Evolutionary conservation across 805 yeast genomes (phyloP), one percentile per base, ranked within the genome.

Genomic region (Yarrowia sp.): DNA sequence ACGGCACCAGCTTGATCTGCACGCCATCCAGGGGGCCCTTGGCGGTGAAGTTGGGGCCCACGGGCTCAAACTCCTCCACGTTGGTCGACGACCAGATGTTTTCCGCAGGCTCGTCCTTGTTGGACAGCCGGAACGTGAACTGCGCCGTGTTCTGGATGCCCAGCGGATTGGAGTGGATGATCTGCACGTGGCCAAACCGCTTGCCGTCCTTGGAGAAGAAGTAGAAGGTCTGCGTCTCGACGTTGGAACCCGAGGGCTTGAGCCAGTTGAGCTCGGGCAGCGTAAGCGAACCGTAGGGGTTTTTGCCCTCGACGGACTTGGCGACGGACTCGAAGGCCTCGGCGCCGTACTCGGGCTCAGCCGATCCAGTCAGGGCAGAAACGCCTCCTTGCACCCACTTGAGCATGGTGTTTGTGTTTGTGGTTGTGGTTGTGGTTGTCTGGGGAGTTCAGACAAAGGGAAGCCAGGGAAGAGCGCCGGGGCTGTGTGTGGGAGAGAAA

Each of bases 291-390:
- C 85, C 78, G 69, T 77, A 88, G 1, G 88, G 81, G 66, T 85
- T 84, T 38, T 80, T 78, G 65, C 69, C 75, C 31, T 77, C 82
- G 47, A 86, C 83, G 46, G 83, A 72, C 35, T 82, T 82, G 41
- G 88, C 82, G 63, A 92, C 84, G n/a, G 97, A 83, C 70, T 87
- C 93, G 67, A 94, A 89, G 39, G 96, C 96, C 56, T 87, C 97
- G 39, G 87, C 81, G 60, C 99, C 99, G 70, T 94, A 94, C 71
- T 88, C 96, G 24, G 99, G 99, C 74, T 94, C 99, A 1, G 97
- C 97, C 12, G 96, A 84, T 62, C 99, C 99, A 6, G 97, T 93
- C 47, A 91, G 94, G 6, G 96, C 94, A n/a, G 97, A 89, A 61
- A 88, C 61, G 33, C 61, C 61, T 18, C 61, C 61, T 55, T 55